Base-by-base conservation (phyloP, 2,329 filamentous ascomycete genomes). In the Ascochyta viciae-villosae region DNA sequence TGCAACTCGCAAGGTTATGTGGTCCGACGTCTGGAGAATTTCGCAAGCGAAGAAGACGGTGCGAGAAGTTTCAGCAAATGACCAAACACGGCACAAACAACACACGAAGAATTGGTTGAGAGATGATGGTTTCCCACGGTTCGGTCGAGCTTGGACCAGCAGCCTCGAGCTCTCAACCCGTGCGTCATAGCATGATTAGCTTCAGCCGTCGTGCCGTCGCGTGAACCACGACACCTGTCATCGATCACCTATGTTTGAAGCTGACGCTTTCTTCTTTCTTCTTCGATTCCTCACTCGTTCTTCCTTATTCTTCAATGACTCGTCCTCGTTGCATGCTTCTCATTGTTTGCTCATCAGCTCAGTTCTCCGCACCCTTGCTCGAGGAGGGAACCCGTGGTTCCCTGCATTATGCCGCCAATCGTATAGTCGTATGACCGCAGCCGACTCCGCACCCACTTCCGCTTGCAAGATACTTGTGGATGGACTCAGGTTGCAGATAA, bases 31-130 rank as follows among this genome's bases (percentile, higher is more conserved):
- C 6, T 1, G 9, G 33, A 16, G 41, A 2, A 22, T 15, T 33
- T 34, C 13, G 22, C 15, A 51, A 35, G 48, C 27, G 43, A 48
- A 39, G 38, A 40, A 47, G 3, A 40, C 53, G 43, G 53, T 10
- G n/a, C 15, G 35, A 39, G 48, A 51, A 48, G 8, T 22, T 35
- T 43, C 31, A 48, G 48, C 48, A 56, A 56, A 51, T 56, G 53
- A 40, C 43, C 47, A 47, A 51, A 42, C 33, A 38, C 53, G 53
- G 47, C 47, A 51, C 38, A 43, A 51, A 40, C 47, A 56, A 56
- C 48, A 56, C 53, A 56, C 38, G 53, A 51, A 51, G 53, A 56
- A 51, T 43, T 56, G 53, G 53, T 56, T 56, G 53, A 56, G 53
- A 56, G 53, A 56, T 56, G 53, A 56, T 51, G 48, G 53, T 31